Evolutionary conservation across 2,329 filamentous ascomycete genomes (phyloP), one percentile per base, ranked within the genome.

Genomic region (Trichophyton benhamiae): DNA sequence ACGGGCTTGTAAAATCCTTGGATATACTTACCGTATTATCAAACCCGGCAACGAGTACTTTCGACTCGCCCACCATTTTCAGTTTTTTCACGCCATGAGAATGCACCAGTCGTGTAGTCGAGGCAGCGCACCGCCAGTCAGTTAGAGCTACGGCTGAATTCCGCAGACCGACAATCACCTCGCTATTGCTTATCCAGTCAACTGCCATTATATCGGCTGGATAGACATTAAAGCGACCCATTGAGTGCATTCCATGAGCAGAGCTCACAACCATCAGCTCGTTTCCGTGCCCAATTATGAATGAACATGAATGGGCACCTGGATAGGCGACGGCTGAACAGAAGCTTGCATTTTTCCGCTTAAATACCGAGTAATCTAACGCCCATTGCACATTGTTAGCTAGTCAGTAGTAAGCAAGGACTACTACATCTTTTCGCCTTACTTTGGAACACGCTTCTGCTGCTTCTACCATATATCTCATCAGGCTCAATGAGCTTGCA

Each of bases 301-400:
- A 76, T 8, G 70, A 66, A 15, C 65, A 69, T 15, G 65, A 63
- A 3, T 68, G 66, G 22, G 63, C 63, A 30, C 49, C 49, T 42
- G 74, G 74, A 25, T 70, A 71, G 1, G 74, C 63, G 1, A 73
- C 69, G 2, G 73, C 74, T 58, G 70, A 74, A 72, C 73, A 75
- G 33, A 74, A 58, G 1, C 72, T 71, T 17, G 67, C 64, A 36
- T 66, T 62, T 2, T 67, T 68, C 27, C 61, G 67, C 59, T 72
- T 70, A 25, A 64, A 64, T 48, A 62, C 58, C 55, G 52, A 17
- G 3, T 38, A 4, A 48, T 41, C 63, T 65, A 15, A 9, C 20
- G 8, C 33, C 20, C 25, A 58, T n/a, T 8, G 4, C 27, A 57
- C 20, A 15, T 53, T 8, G 52, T 53, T 30, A 53, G 48, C 7